Evolutionary conservation across 208 protist genomes (phyloP), one percentile per base, ranked within the genome.

Genomic region (Leishmania tarentolae): DNA sequence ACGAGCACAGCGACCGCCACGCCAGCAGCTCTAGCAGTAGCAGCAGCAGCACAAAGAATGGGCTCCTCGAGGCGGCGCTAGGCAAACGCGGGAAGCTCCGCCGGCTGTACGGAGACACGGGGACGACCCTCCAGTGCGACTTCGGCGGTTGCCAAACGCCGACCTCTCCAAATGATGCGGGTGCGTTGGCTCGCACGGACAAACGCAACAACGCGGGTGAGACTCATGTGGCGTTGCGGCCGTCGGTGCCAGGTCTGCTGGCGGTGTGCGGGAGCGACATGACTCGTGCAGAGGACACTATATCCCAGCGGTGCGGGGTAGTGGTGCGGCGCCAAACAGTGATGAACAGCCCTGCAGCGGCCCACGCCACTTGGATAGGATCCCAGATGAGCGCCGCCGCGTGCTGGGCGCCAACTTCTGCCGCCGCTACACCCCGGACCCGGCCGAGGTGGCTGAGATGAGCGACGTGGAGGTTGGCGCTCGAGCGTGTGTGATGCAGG

Each of bases 391-490:
- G 77, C 86, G 86, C 3, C 84, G 90, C 8, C 31, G 83, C 70
- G 76, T 96, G 40, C 87, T 90, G 74, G 78, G 79, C 50, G 76
- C 88, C 68, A 84, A 91, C 31, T 80, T 95, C 35, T 79, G 79
- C 2, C 75, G 90, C 52, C 83, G 83, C 71, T 94, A 95, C 88
- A 89, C 79, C 3, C 91, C 93, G 0, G 88, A 92, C 52, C 88
- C 93, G 0, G 93, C 87, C 15, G 89, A 92, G 28, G 88, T 96
- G 21, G 89, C 87, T 11, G 83, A 83, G 66, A 94, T 96, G 91
- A 87, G 84, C n/a, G 93, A 96, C 71, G 87, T 88, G 75, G 89
- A 96, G 50, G 88, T 95, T n/a, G 91, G 85, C 82, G 57, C 91
- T 1, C 74, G 95, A 9, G 68, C 79, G 35, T 85, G 90, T 40